phyloP scores from a whole-genome alignment of 1,139 yeast genomes.

The Magnusiomyces fungicola region DNA sequence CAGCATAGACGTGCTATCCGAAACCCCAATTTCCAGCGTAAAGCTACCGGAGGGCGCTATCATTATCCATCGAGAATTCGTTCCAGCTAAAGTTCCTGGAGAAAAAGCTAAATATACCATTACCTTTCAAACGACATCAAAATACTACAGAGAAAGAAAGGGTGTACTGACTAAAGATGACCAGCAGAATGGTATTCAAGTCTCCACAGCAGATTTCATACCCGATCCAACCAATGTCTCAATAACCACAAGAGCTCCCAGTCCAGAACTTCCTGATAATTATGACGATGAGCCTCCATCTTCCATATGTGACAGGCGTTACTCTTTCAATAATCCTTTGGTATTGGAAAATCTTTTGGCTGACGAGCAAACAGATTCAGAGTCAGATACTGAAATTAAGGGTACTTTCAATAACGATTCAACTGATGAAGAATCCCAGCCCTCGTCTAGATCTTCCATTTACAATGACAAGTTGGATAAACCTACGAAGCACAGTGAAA shows the following conservation, averaged over 20 bases:
- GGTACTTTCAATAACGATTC: not conserved
- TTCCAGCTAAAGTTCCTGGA: conserved; percentile 12
- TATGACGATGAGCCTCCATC: conserved; percentile 12
- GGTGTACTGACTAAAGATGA: conserved; percentile 14
- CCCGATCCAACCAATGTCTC: conserved; percentile 4
- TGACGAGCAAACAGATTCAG: conserved; percentile 8
- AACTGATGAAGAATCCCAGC: not conserved
- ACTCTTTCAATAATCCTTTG: conserved; percentile 6
- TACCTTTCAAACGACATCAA: conserved; percentile 20
- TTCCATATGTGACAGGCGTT: conserved; percentile 4
- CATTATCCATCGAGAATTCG: conserved; percentile 20
- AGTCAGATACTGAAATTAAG: conserved; percentile 1
- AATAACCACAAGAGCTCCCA: not conserved
- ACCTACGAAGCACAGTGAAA: not conserved
- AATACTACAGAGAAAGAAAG: conserved; percentile 21
- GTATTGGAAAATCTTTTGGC: conserved; percentile 2
- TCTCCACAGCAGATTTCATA: conserved; percentile 4
- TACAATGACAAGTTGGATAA: not conserved
- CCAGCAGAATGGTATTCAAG: not conserved
- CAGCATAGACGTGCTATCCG: conserved; percentile 21
- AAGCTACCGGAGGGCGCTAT: conserved; percentile 22
- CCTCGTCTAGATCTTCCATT: not conserved
- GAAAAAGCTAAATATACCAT: conserved; percentile 18
- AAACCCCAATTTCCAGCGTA: conserved; percentile 16
- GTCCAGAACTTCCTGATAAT: conserved; percentile 5